Percentiles rank a stretch among this genome's conserved stretches.
Conservation (phyloP, 352 stramenopile species). For the Thraustotheca clavata region DNA sequence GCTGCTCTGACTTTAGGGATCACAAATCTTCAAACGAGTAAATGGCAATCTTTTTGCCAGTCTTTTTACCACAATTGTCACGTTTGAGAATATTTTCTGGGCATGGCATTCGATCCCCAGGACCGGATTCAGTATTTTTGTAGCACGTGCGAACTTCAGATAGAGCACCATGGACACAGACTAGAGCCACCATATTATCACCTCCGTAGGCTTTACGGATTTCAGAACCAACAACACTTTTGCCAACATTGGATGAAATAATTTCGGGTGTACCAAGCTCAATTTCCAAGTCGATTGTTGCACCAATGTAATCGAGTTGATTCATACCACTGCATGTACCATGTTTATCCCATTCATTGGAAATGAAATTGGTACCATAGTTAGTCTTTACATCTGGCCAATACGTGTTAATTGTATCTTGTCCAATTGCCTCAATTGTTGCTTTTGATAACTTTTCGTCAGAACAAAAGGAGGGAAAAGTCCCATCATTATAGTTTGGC, state of each 20-base stretch:
- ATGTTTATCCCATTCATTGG: conserved; percentile 91
- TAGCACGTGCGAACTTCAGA: conserved; percentile 76
- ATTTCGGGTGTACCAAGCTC: conserved; percentile 46
- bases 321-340: conserved; percentile 86
- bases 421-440: conserved; percentile 52
- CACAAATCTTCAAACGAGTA: too few relatives aligned
- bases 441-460: neutral
- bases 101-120: conserved; percentile 33
- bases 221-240: conserved; percentile 31
- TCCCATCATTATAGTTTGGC: conserved; percentile 57
- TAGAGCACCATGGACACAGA: conserved; percentile 33
- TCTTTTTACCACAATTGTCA: conserved; percentile 47
- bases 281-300: conserved; percentile 54
- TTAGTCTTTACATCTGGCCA: conserved; percentile 85
- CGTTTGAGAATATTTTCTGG: conserved; percentile 50
- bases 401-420: conserved; percentile 58
- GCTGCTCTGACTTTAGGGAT: too few relatives aligned
- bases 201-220: conserved; percentile 34
- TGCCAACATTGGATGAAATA: conserved; percentile 50
- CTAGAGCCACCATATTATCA: conserved; percentile 21
- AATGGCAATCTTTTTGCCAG: neutral
- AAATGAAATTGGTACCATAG: conserved; percentile 65
- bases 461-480: conserved; percentile 34
- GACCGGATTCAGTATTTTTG: neutral
- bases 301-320: conserved; percentile 76